Conservation (phyloP, 306 rosid genomes). For the Urtica urens region DNA sequence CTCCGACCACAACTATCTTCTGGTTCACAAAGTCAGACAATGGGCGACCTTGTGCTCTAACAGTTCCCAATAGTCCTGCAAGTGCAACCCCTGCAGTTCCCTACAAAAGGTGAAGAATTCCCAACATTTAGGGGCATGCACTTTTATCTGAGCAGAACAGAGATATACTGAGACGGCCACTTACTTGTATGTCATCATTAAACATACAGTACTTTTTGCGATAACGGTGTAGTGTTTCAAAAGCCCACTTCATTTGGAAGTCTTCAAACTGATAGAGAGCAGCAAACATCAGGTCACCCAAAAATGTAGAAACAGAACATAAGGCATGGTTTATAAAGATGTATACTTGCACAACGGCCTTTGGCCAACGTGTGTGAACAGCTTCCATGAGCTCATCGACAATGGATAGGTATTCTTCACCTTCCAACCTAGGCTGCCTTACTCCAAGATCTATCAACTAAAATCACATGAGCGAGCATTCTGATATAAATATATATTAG, state of each 20-base stretch:
- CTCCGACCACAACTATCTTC: slow-evolving; percentile 96
- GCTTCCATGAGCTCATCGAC: slow-evolving; percentile 99
- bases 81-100: slow-evolving; percentile 99
- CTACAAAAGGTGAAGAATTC: slow-evolving; percentile 33
- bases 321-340: slow-evolving; percentile 19
- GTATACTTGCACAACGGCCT: slow-evolving; percentile 83
- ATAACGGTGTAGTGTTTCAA: slow-evolving; percentile 87
- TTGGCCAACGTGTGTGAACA: slow-evolving; percentile 90
- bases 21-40: slow-evolving; percentile 71
- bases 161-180: slow-evolving; percentile 17
- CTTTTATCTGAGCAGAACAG: neutral
- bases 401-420: slow-evolving; percentile 84
- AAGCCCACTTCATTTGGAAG: slow-evolving; percentile 99
- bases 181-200: slow-evolving; percentile 98
- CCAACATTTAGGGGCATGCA: neutral
- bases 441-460: slow-evolving; percentile 84
- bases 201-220: slow-evolving; percentile 90
- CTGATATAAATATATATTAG: slow-evolving; percentile 1
- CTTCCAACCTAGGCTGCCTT: slow-evolving; percentile 96
- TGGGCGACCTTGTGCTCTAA: slow-evolving; percentile 90
- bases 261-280: slow-evolving; percentile 73
- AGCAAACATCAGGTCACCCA: slow-evolving; percentile 24
- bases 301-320: slow-evolving; percentile 10
- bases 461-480: slow-evolving; percentile 34
- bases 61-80: slow-evolving; percentile 90